A percentile compares a stretch with the other conserved stretches of the same genome.
phyloP scores from a whole-genome alignment of 2,329 filamentous ascomycete species.

The Calonectria honghensis region DNA sequence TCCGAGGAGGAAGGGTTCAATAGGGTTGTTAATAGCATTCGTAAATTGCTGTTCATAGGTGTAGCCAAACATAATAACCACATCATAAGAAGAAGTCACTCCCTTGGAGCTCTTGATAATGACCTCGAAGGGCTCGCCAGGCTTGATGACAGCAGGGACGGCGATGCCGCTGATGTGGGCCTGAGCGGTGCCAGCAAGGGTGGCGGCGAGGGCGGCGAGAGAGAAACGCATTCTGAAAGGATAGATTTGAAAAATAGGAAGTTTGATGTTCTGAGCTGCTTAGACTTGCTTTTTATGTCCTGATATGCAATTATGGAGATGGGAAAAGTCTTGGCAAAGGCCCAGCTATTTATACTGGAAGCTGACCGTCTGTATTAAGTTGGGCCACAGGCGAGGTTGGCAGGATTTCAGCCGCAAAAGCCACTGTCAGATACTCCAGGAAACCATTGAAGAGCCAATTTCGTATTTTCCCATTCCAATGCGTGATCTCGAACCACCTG shows the following conservation, averaged over 20 bases:
- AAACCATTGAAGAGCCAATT: slow-evolving; percentile 9
- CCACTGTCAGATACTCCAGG: slow-evolving; percentile 19
- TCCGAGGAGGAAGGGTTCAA: slow-evolving; percentile 62
- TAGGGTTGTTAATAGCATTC: slow-evolving; percentile 33
- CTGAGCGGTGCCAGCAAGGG: slow-evolving; percentile 52
- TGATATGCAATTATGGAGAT: neutral
- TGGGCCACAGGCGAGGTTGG: neutral
- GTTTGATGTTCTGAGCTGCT: neutral
- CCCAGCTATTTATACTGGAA: slow-evolving; percentile 14
- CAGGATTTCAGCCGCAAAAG: slow-evolving; percentile 11
- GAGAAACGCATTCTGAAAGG: slow-evolving; percentile 49
- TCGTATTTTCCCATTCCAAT: slow-evolving; percentile 21
- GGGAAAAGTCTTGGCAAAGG: neutral
- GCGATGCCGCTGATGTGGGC: slow-evolving; percentile 67
- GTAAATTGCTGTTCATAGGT: slow-evolving; percentile 48
- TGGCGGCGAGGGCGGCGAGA: slow-evolving; percentile 44
- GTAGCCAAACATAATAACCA: slow-evolving; percentile 66
- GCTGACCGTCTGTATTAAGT: slow-evolving; percentile 2
- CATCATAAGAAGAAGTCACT: slow-evolving; percentile 66
- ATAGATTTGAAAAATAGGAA: neutral
- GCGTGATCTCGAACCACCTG: neutral
- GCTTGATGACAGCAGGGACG: slow-evolving; percentile 63
- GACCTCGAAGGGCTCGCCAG: slow-evolving; percentile 61
- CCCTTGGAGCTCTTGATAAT: slow-evolving; percentile 64
- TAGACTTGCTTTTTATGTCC: neutral